Percentiles rank a stretch among this genome's conserved stretches.
These are phyloP conservation scores for Dioscorea dumetorum DNA, from an alignment of 106 monocot genomes.

Conservation along the genomic window DNA sequence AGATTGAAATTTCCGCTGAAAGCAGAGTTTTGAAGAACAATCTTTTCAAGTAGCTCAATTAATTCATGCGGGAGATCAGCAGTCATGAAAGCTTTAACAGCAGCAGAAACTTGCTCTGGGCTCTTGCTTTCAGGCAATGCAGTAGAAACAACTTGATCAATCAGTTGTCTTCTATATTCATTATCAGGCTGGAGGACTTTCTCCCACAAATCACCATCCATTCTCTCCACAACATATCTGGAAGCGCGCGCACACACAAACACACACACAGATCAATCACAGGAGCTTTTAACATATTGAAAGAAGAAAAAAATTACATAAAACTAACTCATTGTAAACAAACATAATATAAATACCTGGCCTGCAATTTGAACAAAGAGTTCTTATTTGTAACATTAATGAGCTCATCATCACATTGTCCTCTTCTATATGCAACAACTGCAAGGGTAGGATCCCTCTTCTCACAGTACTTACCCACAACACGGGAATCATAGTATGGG, in stretches of 20 bases:
- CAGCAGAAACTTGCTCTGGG: conserved; percentile 96
- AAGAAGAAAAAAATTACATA: conserved; percentile 61
- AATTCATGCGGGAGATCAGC: conserved; percentile 98
- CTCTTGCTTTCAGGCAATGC: conserved; percentile 97
- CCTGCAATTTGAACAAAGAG: conserved; percentile 89
- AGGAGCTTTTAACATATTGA: conserved; percentile 52
- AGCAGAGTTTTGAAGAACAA: conserved; percentile 91
- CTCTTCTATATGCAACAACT: conserved; percentile 94
- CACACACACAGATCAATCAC: conserved; percentile 24
- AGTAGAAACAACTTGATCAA: conserved; percentile 94
- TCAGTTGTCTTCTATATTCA: conserved; percentile 89
- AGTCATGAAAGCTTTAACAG: conserved; percentile 99
- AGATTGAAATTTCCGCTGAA: conserved; percentile 98
- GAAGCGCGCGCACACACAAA: neutral
- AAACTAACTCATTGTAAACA: neutral
- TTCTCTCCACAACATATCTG: conserved; percentile 99
- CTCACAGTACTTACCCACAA: conserved; percentile 98
- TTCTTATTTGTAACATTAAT: conserved; percentile 97
- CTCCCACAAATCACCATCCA: conserved; percentile 94
- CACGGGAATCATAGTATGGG: conserved; percentile 98
- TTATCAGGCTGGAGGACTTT: conserved; percentile 92
- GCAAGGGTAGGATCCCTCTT: conserved; percentile 96
- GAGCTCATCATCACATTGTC: conserved; percentile 98
- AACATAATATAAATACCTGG: conserved; percentile 45
- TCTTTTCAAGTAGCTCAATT: conserved; percentile 97